A percentile compares a stretch with the other conserved stretches of the same genome.
These are phyloP conservation scores for Xylaria sp. DNA, from an alignment of 2,329 filamentous ascomycete species.

Conservation along the genomic window DNA sequence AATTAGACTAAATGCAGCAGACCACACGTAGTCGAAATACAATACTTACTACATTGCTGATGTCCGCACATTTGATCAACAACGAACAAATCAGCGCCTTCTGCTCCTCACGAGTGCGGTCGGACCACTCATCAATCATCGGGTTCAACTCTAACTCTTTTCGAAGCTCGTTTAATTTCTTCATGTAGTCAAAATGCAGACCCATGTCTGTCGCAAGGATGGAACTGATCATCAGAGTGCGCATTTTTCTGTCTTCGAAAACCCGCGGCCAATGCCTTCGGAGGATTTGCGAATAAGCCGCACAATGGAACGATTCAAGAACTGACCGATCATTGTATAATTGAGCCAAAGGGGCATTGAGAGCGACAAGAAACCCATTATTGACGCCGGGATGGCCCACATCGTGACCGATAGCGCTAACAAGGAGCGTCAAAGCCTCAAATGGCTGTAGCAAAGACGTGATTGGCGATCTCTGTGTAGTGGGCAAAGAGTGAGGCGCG, in stretches of 20 bases:
- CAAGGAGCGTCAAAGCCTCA: conserved; percentile 86
- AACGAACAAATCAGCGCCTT: conserved; percentile 86
- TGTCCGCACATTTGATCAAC: conserved; percentile 97
- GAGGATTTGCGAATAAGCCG: conserved; percentile 94
- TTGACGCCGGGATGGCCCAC: conserved; percentile 98
- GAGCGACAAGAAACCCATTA: conserved; percentile 91
- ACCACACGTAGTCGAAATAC: conserved; percentile 7
- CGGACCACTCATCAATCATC: conserved; percentile 77
- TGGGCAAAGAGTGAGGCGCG: conserved; percentile 45
- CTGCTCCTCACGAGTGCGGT: conserved; percentile 78
- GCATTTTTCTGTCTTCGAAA: conserved; percentile 81
- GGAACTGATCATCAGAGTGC: conserved; percentile 94
- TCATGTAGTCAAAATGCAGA: conserved; percentile 96
- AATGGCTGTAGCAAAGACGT: conserved; percentile 83
- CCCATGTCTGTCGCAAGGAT: conserved; percentile 98
- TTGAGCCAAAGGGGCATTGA: conserved; percentile 92
- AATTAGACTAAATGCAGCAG: conserved; percentile 38
- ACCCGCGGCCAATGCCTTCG: conserved; percentile 89
- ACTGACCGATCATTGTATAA: conserved; percentile 98
- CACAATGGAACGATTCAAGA: conserved; percentile 96
- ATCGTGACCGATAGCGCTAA: conserved; percentile 97
- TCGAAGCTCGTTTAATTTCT: conserved; percentile 82
- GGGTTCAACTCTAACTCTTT: conserved; percentile 76
- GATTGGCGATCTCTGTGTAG: conserved; percentile 68
- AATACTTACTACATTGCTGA: conserved; percentile 92